These are phyloP conservation scores for Vitis hybrid DNA, from an alignment of 177 flowering plant genomes.

Conservation along the genomic window DNA sequence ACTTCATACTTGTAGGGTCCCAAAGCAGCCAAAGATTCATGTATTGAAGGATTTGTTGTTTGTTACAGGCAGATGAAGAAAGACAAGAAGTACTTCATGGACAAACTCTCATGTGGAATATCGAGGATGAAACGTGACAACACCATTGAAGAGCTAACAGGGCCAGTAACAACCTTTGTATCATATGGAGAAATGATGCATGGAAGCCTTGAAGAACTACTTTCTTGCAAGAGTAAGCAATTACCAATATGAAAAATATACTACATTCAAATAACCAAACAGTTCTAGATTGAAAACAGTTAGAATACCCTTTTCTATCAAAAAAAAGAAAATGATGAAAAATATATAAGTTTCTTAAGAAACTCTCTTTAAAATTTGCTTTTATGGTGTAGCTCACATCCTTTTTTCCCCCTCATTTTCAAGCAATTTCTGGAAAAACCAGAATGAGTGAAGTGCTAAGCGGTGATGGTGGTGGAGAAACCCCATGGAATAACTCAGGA, in stretches of 20 bases:
- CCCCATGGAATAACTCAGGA: constrained; percentile 2
- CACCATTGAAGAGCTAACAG: constrained; percentile 41
- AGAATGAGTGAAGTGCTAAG: constrained; percentile 17
- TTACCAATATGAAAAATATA: background rate
- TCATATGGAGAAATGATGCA: constrained; percentile 53
- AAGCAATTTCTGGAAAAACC: constrained; percentile 9
- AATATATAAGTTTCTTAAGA: too few relatives aligned
- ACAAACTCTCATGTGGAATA: constrained; percentile 51
- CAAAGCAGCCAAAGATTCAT: background rate
- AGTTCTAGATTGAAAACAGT: background rate
- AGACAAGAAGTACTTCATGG: constrained; percentile 49
- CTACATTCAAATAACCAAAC: background rate
- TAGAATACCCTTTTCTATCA: too few relatives aligned
- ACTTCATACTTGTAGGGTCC: too few relatives aligned
- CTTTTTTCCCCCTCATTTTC: background rate
- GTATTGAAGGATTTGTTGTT: background rate
- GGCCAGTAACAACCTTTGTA: constrained; percentile 27
- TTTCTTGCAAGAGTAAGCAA: constrained; percentile 34
- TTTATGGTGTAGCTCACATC: too few relatives aligned
- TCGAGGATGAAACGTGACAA: constrained; percentile 49
- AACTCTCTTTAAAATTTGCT: too few relatives aligned
- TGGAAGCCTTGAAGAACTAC: constrained; percentile 30
- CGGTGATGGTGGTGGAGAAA: constrained; percentile 18
- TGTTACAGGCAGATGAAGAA: constrained; percentile 55
- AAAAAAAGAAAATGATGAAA: too few relatives aligned